A percentile compares a stretch with the other conserved stretches of the same genome.
phyloP scores from a whole-genome alignment of 164 flowering plant genomes.

The Houttuynia cordata region DNA sequence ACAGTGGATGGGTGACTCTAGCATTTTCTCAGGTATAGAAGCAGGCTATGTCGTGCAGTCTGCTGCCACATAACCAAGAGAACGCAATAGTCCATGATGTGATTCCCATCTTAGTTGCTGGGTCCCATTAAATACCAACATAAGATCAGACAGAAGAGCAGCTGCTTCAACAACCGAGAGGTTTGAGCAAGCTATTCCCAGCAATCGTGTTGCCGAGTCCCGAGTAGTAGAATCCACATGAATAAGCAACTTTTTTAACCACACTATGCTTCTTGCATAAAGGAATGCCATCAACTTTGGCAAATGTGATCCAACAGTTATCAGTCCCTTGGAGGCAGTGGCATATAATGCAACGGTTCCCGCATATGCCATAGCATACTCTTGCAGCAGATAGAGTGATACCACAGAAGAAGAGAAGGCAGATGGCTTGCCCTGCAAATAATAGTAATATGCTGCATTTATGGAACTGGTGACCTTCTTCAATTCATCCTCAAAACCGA shows the following conservation, averaged over 20 bases:
- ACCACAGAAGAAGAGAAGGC: conserved; percentile 41
- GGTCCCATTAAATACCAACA: conserved; percentile 30
- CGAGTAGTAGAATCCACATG: conserved; percentile 81
- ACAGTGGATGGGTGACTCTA: conserved; percentile 39
- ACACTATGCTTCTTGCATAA: conserved; percentile 46
- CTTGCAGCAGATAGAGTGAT: conserved; percentile 55
- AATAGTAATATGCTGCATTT: too few relatives aligned
- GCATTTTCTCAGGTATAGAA: conserved; percentile 31
- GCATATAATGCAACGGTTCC: conserved; percentile 93
- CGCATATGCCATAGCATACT: conserved; percentile 88
- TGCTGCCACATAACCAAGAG: conserved; percentile 78
- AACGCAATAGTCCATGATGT: conserved; percentile 73
- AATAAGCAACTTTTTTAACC: conserved; percentile 63
- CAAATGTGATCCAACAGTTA: conserved; percentile 48
- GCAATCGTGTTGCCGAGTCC: conserved; percentile 77
- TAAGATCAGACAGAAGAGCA: conserved; percentile 49
- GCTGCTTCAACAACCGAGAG: conserved; percentile 44
- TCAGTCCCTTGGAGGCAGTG: conserved; percentile 61
- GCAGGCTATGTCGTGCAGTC: conserved; percentile 40
- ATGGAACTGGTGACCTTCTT: too few relatives aligned
- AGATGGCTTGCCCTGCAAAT: too few relatives aligned
- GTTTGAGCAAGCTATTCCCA: conserved; percentile 75
- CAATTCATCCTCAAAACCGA: too few relatives aligned
- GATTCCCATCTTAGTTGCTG: conserved; percentile 55
- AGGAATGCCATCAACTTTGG: conserved; percentile 77